These are phyloP conservation scores for Aspergillus viridinutans DNA, from an alignment of 2,329 filamentous ascomycete species.

Conservation along the genomic window DNA sequence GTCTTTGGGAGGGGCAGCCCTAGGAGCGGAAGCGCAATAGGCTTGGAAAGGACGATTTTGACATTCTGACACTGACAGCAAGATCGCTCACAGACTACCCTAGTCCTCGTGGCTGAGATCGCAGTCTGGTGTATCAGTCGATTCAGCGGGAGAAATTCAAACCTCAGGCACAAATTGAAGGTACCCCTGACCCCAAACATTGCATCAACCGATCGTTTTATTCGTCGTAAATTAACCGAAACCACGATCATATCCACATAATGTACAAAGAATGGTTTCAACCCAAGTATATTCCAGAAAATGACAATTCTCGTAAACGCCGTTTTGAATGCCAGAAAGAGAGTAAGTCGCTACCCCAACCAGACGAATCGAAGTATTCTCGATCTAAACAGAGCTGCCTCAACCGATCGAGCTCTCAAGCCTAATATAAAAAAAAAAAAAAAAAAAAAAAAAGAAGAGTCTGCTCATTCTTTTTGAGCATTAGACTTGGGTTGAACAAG, in stretches of 20 bases:
- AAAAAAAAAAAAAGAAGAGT: neutral
- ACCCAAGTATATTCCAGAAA: conserved; percentile 14
- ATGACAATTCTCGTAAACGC: conserved; percentile 15
- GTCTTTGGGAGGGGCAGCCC: neutral
- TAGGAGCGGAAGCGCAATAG: no score
- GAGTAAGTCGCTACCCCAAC: conserved; percentile 2
- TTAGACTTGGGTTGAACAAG: conserved; percentile 29
- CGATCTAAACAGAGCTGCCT: neutral
- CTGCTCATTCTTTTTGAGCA: conserved; percentile 4
- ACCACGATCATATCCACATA: conserved; percentile 11
- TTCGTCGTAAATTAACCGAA: neutral
- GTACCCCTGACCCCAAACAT: neutral
- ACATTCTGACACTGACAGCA: neutral
- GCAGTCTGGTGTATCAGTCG: neutral
- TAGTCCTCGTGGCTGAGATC: neutral
- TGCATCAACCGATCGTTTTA: neutral
- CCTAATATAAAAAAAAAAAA: neutral
- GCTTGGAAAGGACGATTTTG: neutral
- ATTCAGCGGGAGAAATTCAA: neutral
- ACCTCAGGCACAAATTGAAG: neutral
- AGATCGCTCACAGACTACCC: no score
- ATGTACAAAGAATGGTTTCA: conserved; percentile 14
- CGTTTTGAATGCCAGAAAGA: conserved; percentile 19
- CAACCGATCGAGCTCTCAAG: neutral
- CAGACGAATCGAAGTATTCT: neutral